Evolutionary conservation across 83 land plant species (phyloP).

Genomic region (Larix sibirica): DNA sequence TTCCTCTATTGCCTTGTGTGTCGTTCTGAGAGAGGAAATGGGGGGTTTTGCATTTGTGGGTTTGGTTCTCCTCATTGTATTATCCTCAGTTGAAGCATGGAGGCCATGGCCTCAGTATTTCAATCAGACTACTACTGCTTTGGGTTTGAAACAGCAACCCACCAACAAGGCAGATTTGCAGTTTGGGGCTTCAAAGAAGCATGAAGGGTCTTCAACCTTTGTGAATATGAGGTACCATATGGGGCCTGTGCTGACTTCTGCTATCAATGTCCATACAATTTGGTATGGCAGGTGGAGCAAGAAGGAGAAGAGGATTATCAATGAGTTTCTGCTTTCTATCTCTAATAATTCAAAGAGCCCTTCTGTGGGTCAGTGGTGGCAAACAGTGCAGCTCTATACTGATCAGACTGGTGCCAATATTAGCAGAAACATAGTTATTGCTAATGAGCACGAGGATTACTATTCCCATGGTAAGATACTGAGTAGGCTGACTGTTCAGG

Average conservation of each 20-base stretch:
- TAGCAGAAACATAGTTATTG: conserved; percentile 43
- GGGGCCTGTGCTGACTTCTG: conserved; percentile 93
- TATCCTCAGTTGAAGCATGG: no score
- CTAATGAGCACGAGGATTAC: conserved; percentile 53
- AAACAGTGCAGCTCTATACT: conserved; percentile 72
- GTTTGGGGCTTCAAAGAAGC: conserved; percentile 31
- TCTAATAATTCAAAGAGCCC: conserved; percentile 42
- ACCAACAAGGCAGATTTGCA: no score
- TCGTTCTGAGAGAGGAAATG: no score
- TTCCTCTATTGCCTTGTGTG: no score
- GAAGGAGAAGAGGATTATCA: conserved; percentile 46
- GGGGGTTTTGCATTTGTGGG: no score
- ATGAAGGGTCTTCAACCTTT: conserved; percentile 65
- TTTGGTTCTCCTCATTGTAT: no score
- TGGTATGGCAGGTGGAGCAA: conserved; percentile 85
- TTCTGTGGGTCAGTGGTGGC: conserved; percentile 82
- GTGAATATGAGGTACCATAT: conserved; percentile 86
- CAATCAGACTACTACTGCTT: no score
- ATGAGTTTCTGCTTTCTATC: conserved; percentile 76
- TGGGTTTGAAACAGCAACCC: no score
- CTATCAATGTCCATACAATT: conserved; percentile 73
- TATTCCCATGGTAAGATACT: conserved; percentile 65
- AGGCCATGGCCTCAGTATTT: no score
- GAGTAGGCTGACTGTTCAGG: conserved; percentile 68
- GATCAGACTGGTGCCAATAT: conserved; percentile 85